These are phyloP conservation scores for Didymella exigua DNA, from an alignment of 2,329 filamentous ascomycete genomes.

Conservation along the genomic window DNA sequence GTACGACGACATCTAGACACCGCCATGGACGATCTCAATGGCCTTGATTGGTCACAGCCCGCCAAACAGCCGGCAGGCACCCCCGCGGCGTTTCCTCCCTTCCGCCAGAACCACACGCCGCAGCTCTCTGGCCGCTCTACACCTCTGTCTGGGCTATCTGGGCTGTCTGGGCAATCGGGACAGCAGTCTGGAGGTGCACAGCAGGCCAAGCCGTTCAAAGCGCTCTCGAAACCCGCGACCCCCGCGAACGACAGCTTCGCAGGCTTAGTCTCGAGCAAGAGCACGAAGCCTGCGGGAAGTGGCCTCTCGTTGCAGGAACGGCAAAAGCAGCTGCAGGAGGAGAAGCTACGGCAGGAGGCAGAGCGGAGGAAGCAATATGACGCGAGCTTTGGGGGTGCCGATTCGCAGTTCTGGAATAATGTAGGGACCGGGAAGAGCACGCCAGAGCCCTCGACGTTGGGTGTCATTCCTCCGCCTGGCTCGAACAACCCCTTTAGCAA, in stretches of 20 bases:
- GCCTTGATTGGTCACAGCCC: constrained; percentile 55
- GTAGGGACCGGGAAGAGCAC: constrained; percentile 64
- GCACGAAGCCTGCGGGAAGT: constrained; percentile 63
- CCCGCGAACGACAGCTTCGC: constrained; percentile 73
- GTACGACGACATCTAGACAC: constrained; percentile 5
- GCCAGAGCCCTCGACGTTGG: constrained; percentile 48
- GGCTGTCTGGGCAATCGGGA: constrained; percentile 44
- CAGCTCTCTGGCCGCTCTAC: constrained; percentile 50
- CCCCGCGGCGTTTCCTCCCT: constrained; percentile 41
- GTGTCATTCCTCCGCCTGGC: constrained; percentile 28
- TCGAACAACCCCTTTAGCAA: constrained; percentile 31
- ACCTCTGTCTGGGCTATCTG: constrained; percentile 45
- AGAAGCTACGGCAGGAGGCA: constrained; percentile 76
- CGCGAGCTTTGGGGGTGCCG: constrained; percentile 71
- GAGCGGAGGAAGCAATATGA: constrained; percentile 74
- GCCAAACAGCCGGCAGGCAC: constrained; percentile 36
- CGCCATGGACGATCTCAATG: constrained; percentile 57
- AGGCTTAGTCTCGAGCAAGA: constrained; percentile 70
- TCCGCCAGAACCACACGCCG: constrained; percentile 47
- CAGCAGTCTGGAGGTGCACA: constrained; percentile 50
- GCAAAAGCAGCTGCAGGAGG: constrained; percentile 74
- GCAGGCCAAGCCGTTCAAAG: constrained; percentile 51
- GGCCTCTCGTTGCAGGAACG: constrained; percentile 72
- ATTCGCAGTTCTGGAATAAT: constrained; percentile 75
- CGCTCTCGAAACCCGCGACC: constrained; percentile 59